Evolutionary conservation across 2,329 filamentous ascomycete species (phyloP), one percentile per base, ranked within the genome.

Genomic region (Emergomyces africanus): DNA sequence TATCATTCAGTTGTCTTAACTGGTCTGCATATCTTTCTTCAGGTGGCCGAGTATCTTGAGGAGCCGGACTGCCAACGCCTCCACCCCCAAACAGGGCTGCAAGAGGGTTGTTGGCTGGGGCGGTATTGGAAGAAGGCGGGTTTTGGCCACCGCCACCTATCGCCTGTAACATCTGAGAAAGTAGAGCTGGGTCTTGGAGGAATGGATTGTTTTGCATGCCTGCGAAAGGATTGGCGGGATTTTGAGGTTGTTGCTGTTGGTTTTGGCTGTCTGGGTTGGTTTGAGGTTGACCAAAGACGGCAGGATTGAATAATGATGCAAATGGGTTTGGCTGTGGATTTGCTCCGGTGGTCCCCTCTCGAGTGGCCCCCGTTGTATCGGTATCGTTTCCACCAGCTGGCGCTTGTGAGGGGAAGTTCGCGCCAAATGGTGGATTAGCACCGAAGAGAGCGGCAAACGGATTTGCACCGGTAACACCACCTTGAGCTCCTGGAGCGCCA

Each of bases 11-110:
- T 75, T 97, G 90, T 61, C 90, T 81, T 55, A 99, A 78, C 74
- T 99, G 92, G 37, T 89, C 85, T 2, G 88, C 90, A 67, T 96
- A 99, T 61, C 89, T 80, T 74, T 97, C 94, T 78, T 99, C 94
- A 0, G 94, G 92, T 4, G 94, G 91, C 62, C 92, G 82, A 68
- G 81, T 95, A 74, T 99, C 94, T 2, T 81, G 74, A 5, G 90
- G 87, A 20, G 82, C 75, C 14, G 81, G 72, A 30, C 69, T 69
- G 18, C 73, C 70, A 30, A 67, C 72, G 79, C 76, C 71, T 79
- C 79, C 71, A 79, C 78, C 72, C 80, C 70, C 81, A 41, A 77
- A 79, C 59, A 83, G 73, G 49, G 72, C 68, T 59, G 67, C 75
- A 64, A 71, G 71, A 9, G 79, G 77, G 57, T 80, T 72, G 46